These are phyloP conservation scores for Yamadazyma kanchanaburiensis DNA, from an alignment of 1,139 yeast genomes.

Conservation along the genomic window DNA sequence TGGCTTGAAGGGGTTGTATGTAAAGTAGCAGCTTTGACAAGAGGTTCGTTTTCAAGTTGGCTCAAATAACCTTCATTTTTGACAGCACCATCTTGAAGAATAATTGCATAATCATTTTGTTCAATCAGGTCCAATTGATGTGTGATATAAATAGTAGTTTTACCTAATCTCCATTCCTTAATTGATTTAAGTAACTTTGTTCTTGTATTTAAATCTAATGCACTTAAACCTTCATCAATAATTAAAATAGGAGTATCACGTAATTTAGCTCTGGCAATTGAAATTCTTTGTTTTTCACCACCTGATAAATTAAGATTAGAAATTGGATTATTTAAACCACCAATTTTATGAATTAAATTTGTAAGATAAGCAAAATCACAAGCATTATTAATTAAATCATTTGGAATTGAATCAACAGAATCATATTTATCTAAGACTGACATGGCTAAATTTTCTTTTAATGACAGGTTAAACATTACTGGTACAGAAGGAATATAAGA, in stretches of 20 bases:
- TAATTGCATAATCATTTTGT: conserved; percentile 49
- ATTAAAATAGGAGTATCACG: conserved; percentile 72
- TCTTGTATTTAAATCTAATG: conserved; percentile 59
- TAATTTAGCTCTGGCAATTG: conserved; percentile 77
- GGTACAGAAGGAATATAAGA: conserved; percentile 74
- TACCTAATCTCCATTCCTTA: conserved; percentile 58
- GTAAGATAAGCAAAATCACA: conserved; percentile 49
- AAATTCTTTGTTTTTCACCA: conserved; percentile 83
- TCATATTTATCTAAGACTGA: conserved; percentile 27
- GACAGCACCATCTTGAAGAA: conserved; percentile 58
- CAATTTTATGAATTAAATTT: conserved; percentile 44
- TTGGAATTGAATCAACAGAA: conserved; percentile 21
- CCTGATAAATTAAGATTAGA: conserved; percentile 70
- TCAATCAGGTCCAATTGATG: conserved; percentile 66
- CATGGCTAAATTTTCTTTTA: conserved; percentile 61
- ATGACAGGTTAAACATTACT: conserved; percentile 58
- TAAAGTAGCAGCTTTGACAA: conserved; percentile 5
- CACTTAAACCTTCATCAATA: conserved; percentile 83
- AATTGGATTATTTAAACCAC: conserved; percentile 53
- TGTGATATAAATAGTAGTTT: conserved; percentile 76
- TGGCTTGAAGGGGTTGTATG: neutral
- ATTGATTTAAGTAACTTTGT: conserved; percentile 45
- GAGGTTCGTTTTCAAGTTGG: conserved; percentile 12
- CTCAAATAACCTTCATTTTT: conserved; percentile 21
- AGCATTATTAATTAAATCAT: conserved; percentile 38